phyloP scores from a whole-genome alignment of 2,329 filamentous ascomycete genomes.

The Tolypocladium paradoxum region DNA sequence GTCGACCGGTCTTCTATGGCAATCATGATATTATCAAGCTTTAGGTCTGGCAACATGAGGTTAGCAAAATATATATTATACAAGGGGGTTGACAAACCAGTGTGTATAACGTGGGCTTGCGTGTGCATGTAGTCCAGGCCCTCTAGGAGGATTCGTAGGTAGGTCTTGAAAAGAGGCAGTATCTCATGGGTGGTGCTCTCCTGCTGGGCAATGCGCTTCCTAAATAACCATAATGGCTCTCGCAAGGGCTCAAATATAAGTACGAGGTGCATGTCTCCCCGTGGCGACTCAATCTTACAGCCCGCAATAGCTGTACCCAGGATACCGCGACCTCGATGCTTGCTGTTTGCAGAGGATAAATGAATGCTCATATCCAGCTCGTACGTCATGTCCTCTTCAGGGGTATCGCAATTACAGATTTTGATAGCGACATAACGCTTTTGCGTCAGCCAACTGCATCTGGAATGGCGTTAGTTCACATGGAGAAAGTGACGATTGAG shows the following conservation, averaged over 20 bases:
- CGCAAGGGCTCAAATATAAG: constrained; percentile 26
- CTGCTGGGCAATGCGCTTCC: constrained; percentile 22
- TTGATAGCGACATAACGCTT: constrained; percentile 12
- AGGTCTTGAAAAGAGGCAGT: constrained; percentile 20
- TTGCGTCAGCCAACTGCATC: background rate
- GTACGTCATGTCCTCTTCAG: constrained; percentile 10
- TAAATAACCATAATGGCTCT: constrained; percentile 25
- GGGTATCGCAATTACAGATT: constrained; percentile 10
- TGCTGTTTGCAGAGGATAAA: background rate
- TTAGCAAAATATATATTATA: background rate
- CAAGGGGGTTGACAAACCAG: constrained; percentile 18
- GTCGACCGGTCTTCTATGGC: constrained; percentile 11
- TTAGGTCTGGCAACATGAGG: constrained; percentile 9
- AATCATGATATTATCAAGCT: constrained; percentile 13
- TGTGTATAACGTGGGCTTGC: constrained; percentile 32
- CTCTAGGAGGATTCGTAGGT: constrained; percentile 22
- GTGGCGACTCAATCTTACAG: constrained; percentile 16
- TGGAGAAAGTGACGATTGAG: background rate
- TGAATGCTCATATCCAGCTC: constrained; percentile 8
- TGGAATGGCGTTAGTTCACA: background rate
- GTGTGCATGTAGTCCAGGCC: constrained; percentile 31
- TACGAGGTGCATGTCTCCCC: constrained; percentile 18
- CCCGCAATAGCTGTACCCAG: constrained; percentile 19
- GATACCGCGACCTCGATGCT: constrained; percentile 17
- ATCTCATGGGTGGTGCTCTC: constrained; percentile 2